Percentiles rank a stretch among this genome's conserved stretches.
Evolutionary conservation across 2,329 filamentous ascomycete genomes (phyloP).

Genomic region (Talaromyces piceae): DNA sequence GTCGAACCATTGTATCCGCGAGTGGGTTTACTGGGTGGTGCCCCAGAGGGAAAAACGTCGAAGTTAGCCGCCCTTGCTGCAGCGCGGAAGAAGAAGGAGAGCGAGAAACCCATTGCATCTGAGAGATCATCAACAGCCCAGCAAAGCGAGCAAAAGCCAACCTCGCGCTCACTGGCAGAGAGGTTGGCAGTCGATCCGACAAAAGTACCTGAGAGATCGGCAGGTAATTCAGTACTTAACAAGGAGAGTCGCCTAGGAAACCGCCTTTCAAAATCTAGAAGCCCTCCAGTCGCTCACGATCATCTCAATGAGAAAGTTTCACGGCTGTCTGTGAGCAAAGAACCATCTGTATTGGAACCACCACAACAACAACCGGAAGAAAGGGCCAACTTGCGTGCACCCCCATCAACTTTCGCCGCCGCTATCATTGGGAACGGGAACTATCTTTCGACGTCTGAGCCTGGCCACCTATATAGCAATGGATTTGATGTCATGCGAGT

Average conservation of each 20-base stretch:
- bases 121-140: neutral
- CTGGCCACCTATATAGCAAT: constrained; percentile 26
- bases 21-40: constrained; percentile 72
- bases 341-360: constrained; percentile 4
- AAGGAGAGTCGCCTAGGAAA: constrained; percentile 13
- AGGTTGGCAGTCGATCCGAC: constrained; percentile 22
- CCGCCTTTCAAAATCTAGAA: constrained; percentile 14
- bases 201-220: constrained; percentile 15
- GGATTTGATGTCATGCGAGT: constrained; percentile 29
- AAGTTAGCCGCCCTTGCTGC: constrained; percentile 88
- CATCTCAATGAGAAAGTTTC: neutral
- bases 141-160: constrained; percentile 2
- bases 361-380: constrained; percentile 13
- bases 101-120: constrained; percentile 43
- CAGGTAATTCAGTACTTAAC: constrained; percentile 16
- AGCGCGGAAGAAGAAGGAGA: constrained; percentile 74
- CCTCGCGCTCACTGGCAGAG: constrained; percentile 27
- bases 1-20: constrained; percentile 51
- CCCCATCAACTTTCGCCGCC: constrained; percentile 46
- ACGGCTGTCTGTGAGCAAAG: constrained; percentile 6
- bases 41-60: constrained; percentile 63
- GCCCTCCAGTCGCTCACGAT: constrained; percentile 5
- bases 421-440: constrained; percentile 31
- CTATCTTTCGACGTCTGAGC: constrained; percentile 21
- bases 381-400: constrained; percentile 31